Conservation (phyloP, 2,329 filamentous ascomycete species). For the Aspergillus proliferans region DNA sequence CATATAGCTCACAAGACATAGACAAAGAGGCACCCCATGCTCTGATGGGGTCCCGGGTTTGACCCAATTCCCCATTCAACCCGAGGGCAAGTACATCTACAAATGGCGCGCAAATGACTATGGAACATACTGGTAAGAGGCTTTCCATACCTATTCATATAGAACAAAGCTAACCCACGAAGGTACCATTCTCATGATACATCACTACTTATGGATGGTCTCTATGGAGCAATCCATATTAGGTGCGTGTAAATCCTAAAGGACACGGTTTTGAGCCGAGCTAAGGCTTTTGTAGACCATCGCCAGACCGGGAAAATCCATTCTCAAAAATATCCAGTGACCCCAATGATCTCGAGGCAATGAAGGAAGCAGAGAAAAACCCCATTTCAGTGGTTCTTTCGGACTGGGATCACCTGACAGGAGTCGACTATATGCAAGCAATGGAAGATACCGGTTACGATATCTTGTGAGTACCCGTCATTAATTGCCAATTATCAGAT, state of each 20-base stretch:
- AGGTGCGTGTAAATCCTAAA: slow-evolving; percentile 9
- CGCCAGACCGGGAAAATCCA: slow-evolving; percentile 33
- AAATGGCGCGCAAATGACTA: slow-evolving; percentile 49
- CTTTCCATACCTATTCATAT: neutral
- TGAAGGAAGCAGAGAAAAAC: slow-evolving; percentile 45
- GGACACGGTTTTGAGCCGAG: neutral
- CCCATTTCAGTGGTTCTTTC: slow-evolving; percentile 47
- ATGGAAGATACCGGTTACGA: slow-evolving; percentile 17
- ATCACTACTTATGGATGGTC: slow-evolving; percentile 53
- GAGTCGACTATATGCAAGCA: slow-evolving; percentile 36
- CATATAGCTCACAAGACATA: neutral
- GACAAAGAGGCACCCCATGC: slow-evolving; percentile 44
- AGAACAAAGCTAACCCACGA: slow-evolving; percentile 26
- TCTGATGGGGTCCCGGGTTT: slow-evolving; percentile 55
- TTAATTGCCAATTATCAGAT: neutral
- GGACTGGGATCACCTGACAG: slow-evolving; percentile 53
- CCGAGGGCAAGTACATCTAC: slow-evolving; percentile 47
- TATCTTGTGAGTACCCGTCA: slow-evolving; percentile 11
- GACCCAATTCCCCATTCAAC: slow-evolving; percentile 48
- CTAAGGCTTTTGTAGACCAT: slow-evolving; percentile 38
- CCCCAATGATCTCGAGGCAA: slow-evolving; percentile 34
- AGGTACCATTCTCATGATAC: slow-evolving; percentile 48
- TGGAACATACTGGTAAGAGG: slow-evolving; percentile 47
- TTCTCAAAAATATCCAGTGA: slow-evolving; percentile 46
- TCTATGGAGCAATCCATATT: slow-evolving; percentile 45